These are phyloP conservation scores for Xylaria sp. DNA, from an alignment of 2,329 filamentous ascomycete genomes.

Conservation along the genomic window DNA sequence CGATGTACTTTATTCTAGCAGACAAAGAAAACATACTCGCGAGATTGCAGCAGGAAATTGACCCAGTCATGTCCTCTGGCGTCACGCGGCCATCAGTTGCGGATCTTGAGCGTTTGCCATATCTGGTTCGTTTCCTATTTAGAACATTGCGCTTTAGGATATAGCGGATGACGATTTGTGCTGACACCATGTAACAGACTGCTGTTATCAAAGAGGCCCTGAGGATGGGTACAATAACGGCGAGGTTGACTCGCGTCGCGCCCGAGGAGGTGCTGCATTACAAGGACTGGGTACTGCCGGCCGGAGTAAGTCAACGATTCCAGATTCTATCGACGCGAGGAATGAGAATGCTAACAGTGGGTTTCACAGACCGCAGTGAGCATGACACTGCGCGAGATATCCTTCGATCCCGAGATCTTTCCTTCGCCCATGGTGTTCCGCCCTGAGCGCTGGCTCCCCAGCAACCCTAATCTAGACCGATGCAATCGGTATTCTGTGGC, in stretches of 20 bases:
- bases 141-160: no score
- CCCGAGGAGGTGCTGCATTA: constrained; percentile 22
- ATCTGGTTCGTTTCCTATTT: constrained; percentile 16
- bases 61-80: background rate
- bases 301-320: constrained; percentile 23
- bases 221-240: constrained; percentile 20
- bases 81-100: constrained; percentile 22
- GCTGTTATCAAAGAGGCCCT: constrained; percentile 29
- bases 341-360: background rate
- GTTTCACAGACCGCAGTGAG: constrained; percentile 25
- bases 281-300: constrained; percentile 28
- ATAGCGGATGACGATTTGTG: background rate
- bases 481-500: constrained; percentile 23
- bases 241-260: constrained; percentile 24
- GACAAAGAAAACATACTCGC: constrained; percentile 18
- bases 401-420: constrained; percentile 28
- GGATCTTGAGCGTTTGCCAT: constrained; percentile 26
- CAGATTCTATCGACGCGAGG: no score
- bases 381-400: constrained; percentile 28
- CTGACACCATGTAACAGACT: constrained; percentile 10
- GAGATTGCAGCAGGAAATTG: constrained; percentile 20
- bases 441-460: constrained; percentile 28
- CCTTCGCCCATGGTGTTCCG: constrained; percentile 23
- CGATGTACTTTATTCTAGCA: constrained; percentile 21
- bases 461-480: constrained; percentile 26